Conservation (phyloP, 2,329 filamentous ascomycete species). For the Aureobasidium vineae region DNA sequence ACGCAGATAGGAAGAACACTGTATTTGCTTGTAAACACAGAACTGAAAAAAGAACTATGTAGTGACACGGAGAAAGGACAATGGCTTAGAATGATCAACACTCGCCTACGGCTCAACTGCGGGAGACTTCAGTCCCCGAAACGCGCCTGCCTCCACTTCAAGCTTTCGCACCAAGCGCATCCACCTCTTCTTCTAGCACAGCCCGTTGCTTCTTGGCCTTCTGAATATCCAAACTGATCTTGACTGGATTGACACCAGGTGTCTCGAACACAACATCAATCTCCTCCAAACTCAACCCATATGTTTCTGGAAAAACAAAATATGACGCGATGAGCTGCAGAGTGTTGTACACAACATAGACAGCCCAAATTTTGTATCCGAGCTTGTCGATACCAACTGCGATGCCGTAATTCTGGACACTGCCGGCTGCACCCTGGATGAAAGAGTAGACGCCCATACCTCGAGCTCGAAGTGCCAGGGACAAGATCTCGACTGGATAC, state of each 20-base stretch:
- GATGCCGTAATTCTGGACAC: conserved; percentile 50
- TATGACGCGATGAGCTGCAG: conserved; percentile 50
- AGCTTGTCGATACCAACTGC: conserved; percentile 49
- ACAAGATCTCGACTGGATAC: conserved; percentile 15
- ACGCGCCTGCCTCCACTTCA: not conserved
- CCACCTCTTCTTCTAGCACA: conserved; percentile 4
- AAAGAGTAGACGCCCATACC: conserved; percentile 42
- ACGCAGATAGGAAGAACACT: no score
- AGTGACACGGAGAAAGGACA: no score
- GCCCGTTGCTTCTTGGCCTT: conserved; percentile 29
- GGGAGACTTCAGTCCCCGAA: not conserved
- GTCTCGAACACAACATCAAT: conserved; percentile 60
- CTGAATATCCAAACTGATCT: conserved; percentile 46
- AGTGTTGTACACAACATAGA: conserved; percentile 53
- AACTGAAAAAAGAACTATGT: no score
- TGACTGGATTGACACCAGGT: conserved; percentile 44
- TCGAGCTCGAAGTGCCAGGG: not conserved
- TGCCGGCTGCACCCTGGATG: conserved; percentile 48
- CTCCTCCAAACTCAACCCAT: conserved; percentile 53
- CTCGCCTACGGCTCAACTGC: not conserved
- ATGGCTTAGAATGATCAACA: no score
- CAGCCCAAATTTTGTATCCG: conserved; percentile 53
- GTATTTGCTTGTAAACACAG: no score
- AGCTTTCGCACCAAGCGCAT: not conserved
- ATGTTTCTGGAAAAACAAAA: conserved; percentile 56